phyloP scores from a whole-genome alignment of 2,329 filamentous ascomycete species.

The Malbranchea zuffiana region DNA sequence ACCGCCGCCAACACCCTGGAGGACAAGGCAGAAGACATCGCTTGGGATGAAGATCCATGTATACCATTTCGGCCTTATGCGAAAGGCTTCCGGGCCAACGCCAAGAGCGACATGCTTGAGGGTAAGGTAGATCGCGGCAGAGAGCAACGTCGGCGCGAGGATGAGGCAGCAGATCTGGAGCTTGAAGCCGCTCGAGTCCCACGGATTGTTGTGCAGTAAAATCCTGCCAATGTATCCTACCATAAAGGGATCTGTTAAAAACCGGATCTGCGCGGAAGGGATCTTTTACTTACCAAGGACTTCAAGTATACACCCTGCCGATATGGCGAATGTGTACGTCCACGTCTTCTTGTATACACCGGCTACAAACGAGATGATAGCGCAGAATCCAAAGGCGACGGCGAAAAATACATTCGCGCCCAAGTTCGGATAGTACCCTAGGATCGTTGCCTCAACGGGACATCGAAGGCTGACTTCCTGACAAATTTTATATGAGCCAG shows the following conservation, averaged over 20 bases:
- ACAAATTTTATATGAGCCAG: too few species aligned
- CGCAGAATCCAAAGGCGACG: slow-evolving; percentile 40
- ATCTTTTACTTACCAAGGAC: too few species aligned
- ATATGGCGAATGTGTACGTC: slow-evolving; percentile 44
- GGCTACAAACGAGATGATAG: slow-evolving; percentile 39
- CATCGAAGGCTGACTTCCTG: slow-evolving; percentile 23
- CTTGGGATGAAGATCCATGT: slow-evolving; percentile 51
- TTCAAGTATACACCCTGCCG: slow-evolving; percentile 41
- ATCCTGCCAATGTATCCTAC: slow-evolving; percentile 48
- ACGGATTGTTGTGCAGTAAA: slow-evolving; percentile 44
- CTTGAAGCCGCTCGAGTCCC: slow-evolving; percentile 39
- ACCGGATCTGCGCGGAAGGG: not conserved
- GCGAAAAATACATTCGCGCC: slow-evolving; percentile 44
- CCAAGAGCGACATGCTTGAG: slow-evolving; percentile 48
- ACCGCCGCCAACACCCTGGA: slow-evolving; percentile 49
- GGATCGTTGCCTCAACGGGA: slow-evolving; percentile 38
- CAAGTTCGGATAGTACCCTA: slow-evolving; percentile 45
- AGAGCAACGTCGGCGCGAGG: slow-evolving; percentile 46
- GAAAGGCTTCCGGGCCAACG: slow-evolving; percentile 42
- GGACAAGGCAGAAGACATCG: slow-evolving; percentile 47
- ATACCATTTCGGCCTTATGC: slow-evolving; percentile 40
- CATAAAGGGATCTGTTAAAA: slow-evolving; percentile 14
- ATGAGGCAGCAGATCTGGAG: slow-evolving; percentile 46
- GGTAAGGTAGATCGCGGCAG: slow-evolving; percentile 46
- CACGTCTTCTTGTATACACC: slow-evolving; percentile 45